Base-by-base conservation (phyloP, 129 eudicot genomes). In the Arctium minus region DNA sequence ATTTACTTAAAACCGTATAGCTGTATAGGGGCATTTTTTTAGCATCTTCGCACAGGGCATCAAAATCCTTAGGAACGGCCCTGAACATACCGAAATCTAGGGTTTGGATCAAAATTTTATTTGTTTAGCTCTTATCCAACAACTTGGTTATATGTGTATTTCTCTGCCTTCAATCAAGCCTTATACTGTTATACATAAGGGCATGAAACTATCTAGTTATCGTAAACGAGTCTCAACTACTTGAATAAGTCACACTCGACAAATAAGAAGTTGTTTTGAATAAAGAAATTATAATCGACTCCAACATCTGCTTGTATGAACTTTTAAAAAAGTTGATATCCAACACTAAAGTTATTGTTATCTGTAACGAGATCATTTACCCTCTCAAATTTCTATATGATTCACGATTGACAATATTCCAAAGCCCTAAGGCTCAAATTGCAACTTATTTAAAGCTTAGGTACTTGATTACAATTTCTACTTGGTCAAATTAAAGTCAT, bases 401-500 rank as follows among this genome's bases (percentile, higher is more conserved):
- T 38, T 29, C 40, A 65, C 39, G 65, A 29, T 44, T 13, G 38
- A 77, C 27, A 9, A 8, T 6, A 44, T 64, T 37, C 3, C 40
- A 37, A 37, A 78, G 68, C 31, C 46, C 17, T 1, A 68, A 13
- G 29, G 67, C 13, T 8, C 18, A 68, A 78, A 8, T 39, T 40
- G 82, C 17, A 69, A 69, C 74, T 17, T 38, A 12, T 67, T 2
- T 8, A 69, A 7, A 69, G 69, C 30, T 70, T 79, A 79, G 46
- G 76, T 32, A 40, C 33, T 79, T 69, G 31, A 15, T 68, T 69
- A 39, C n/a, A 68, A 13, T 33, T 56, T 8, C 0, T 42, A 27
- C 13, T 50, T 76, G 48, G 80, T 76, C 80, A 76, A 32, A 76
- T n/a, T n/a, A 60, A 60, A 60, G 68, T 60, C 29, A 5, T 17